Conservation (phyloP, 1,284 basidiomycete species). For the Ceratobasidium sp. region DNA sequence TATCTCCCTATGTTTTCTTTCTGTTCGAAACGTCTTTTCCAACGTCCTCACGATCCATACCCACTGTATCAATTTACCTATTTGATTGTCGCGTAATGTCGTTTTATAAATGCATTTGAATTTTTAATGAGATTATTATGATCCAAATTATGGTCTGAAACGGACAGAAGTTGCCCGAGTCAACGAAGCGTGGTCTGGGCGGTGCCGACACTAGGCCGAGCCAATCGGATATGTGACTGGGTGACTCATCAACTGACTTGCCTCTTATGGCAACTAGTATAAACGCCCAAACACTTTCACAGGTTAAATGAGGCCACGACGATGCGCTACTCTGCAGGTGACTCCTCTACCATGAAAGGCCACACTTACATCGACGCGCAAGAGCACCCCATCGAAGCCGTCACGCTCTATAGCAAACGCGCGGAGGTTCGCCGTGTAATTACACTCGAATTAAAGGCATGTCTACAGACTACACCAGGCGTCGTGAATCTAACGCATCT, state of each 20-base stretch:
- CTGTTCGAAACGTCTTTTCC: background rate
- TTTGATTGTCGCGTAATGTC: background rate
- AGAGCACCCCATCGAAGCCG: slow-evolving; percentile 49
- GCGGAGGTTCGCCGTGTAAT: slow-evolving; percentile 52
- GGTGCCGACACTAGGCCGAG: background rate
- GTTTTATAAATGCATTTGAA: background rate
- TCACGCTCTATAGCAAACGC: slow-evolving; percentile 52
- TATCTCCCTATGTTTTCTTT: background rate
- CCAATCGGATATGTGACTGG: background rate
- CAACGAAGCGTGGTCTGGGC: too few species aligned
- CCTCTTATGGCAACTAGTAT: background rate
- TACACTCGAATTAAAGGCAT: slow-evolving; percentile 49
- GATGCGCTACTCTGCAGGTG: slow-evolving; percentile 24
- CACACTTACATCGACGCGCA: slow-evolving; percentile 45
- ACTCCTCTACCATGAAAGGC: slow-evolving; percentile 2
- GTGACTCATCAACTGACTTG: background rate
- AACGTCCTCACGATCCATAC: background rate
- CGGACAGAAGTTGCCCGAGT: too few species aligned
- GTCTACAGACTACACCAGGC: too few species aligned
- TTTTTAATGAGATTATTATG: background rate
- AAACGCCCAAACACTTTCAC: background rate
- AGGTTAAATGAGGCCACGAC: background rate
- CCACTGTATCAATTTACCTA: background rate
- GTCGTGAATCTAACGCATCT: background rate
- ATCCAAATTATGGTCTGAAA: too few species aligned